Evolutionary conservation across 2,329 filamentous ascomycete genomes (phyloP).

Genomic region (Fusarium ambrosium): DNA sequence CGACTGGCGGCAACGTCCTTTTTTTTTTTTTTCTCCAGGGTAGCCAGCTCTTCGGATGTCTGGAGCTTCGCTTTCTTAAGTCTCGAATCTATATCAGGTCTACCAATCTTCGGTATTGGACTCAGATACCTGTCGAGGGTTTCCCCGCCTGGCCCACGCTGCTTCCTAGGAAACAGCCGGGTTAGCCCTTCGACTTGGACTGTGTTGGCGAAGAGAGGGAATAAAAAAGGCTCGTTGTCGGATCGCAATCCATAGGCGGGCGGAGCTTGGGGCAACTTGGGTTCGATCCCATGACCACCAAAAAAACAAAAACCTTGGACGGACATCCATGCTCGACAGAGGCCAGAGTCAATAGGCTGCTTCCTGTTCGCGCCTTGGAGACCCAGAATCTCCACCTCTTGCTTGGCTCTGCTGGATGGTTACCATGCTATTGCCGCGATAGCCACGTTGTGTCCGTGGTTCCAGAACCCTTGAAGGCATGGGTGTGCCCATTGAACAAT

Average conservation of each 20-base stretch:
- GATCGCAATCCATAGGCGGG: slow-evolving; percentile 26
- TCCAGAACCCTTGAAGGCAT: background rate
- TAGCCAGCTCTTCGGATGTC: background rate
- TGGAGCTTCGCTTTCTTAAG: background rate
- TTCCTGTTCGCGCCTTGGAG: slow-evolving; percentile 2
- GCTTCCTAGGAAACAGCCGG: background rate
- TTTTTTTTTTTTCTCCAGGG: slow-evolving; percentile 1
- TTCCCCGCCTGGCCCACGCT: background rate
- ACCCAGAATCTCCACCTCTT: slow-evolving; percentile 10
- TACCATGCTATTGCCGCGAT: slow-evolving; percentile 30
- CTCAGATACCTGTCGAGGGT: background rate
- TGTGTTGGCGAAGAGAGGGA: slow-evolving; percentile 20
- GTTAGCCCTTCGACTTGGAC: slow-evolving; percentile 1
- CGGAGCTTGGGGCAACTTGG: slow-evolving; percentile 41
- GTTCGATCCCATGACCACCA: slow-evolving; percentile 42
- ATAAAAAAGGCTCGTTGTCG: slow-evolving; percentile 26
- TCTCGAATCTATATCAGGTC: slow-evolving; percentile 7
- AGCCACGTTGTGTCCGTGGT: slow-evolving; percentile 26
- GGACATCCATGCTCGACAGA: slow-evolving; percentile 22
- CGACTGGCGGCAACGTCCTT: slow-evolving; percentile 6
- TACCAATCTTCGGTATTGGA: background rate
- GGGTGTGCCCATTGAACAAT: background rate
- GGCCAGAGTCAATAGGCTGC: slow-evolving; percentile 22
- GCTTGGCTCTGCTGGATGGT: slow-evolving; percentile 8
- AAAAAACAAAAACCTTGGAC: slow-evolving; percentile 40